Conservation (phyloP, 2,329 filamentous ascomycete genomes). For the Zymoseptoria pseudotritici region DNA sequence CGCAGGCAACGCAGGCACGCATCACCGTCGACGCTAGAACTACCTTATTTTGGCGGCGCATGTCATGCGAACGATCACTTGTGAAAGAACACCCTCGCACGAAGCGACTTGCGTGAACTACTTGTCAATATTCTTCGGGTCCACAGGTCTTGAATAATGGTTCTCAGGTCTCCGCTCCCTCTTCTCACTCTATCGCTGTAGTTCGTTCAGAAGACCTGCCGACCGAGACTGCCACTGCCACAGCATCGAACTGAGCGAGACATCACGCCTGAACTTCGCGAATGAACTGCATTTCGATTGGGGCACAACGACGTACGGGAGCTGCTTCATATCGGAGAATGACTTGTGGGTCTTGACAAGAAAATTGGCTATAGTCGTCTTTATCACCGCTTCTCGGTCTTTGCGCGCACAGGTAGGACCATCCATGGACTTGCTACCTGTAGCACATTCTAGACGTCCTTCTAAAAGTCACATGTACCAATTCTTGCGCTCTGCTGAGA, state of each 20-base stretch:
- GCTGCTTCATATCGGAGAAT: too few species aligned
- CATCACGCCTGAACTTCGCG: too few species aligned
- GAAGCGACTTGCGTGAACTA: not conserved
- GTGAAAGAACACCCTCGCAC: not conserved
- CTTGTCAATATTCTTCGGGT: not conserved
- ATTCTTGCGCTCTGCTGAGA: not conserved
- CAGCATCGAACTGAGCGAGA: too few species aligned
- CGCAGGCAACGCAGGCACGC: not conserved
- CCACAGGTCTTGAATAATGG: too few species aligned
- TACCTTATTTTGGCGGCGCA: not conserved
- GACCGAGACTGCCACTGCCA: too few species aligned
- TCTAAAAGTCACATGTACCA: not conserved
- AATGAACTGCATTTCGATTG: too few species aligned
- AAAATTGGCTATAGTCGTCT: too few species aligned
- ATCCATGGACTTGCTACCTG: too few species aligned
- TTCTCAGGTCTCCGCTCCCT: not conserved
- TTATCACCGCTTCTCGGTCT: too few species aligned
- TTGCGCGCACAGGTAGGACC: too few species aligned
- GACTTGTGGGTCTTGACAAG: too few species aligned
- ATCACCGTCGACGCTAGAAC: constrained; percentile 1
- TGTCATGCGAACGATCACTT: not conserved
- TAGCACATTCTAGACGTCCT: not conserved
- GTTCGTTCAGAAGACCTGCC: not conserved
- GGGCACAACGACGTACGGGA: too few species aligned
- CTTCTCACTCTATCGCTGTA: not conserved